phyloP scores from a whole-genome alignment of 2,329 filamentous ascomycete species.

The Calonectria ilicicola region DNA sequence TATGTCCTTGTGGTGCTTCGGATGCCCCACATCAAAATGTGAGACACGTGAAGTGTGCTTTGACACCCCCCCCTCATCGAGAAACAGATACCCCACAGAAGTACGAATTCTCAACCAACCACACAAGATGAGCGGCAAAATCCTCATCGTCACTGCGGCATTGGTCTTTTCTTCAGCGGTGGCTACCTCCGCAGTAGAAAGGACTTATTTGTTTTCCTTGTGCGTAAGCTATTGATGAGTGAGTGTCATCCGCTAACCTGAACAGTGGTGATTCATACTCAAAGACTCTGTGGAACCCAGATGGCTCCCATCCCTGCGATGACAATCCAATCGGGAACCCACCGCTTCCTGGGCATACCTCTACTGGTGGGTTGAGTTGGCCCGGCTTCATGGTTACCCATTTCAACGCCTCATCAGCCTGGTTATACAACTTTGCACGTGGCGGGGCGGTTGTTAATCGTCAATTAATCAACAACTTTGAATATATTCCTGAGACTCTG shows the following conservation, averaged over 20 bases:
- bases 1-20: background rate
- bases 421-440: conserved; percentile 9
- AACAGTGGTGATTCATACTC: conserved; percentile 16
- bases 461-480: background rate
- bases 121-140: background rate
- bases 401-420: background rate
- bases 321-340: conserved; percentile 4
- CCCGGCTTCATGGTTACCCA: conserved; percentile 5
- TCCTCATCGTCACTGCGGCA: background rate
- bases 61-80: background rate
- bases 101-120: background rate
- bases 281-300: conserved; percentile 3
- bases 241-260: background rate
- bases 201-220: conserved; percentile 12
- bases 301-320: background rate
- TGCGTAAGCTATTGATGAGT: background rate
- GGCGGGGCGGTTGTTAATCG: background rate
- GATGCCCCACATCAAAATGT: background rate
- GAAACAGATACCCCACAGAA: background rate
- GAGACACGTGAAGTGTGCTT: background rate
- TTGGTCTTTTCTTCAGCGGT: background rate
- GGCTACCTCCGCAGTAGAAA: background rate
- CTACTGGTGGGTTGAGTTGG: conserved; percentile 3
- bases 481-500: background rate
- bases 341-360: background rate